Conservation (phyloP, 495 filamentous ascomycete species). For the Penicillium soppii region DNA sequence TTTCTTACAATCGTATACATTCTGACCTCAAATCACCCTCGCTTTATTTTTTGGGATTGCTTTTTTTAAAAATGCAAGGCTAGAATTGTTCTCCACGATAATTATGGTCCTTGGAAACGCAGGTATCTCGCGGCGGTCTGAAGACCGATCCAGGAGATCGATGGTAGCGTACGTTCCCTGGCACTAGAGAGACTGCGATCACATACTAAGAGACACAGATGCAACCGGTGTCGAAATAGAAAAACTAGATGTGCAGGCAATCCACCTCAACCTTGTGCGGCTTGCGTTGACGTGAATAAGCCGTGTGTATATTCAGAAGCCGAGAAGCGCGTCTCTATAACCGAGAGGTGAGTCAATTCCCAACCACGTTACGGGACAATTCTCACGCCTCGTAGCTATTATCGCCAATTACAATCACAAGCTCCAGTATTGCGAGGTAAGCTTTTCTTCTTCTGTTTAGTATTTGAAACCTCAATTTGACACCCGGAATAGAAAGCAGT, state of each 20-base stretch:
- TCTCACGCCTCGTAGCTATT: constrained; percentile 23
- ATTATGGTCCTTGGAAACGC: constrained; percentile 30
- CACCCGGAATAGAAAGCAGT: not conserved
- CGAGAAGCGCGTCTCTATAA: constrained; percentile 36
- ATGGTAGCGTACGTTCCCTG: constrained; percentile 30
- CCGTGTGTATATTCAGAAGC: constrained; percentile 39
- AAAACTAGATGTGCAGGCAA: constrained; percentile 39
- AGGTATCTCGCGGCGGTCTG: constrained; percentile 17
- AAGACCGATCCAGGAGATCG: constrained; percentile 28
- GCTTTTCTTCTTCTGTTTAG: not conserved
- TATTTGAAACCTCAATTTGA: not conserved
- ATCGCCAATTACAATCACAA: constrained; percentile 31
- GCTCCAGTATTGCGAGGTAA: constrained; percentile 15
- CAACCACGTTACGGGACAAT: not conserved
- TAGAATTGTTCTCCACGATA: too few species aligned
- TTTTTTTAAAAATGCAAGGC: not conserved
- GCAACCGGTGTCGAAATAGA: constrained; percentile 37
- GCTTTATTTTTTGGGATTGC: not conserved
- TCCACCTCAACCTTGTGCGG: constrained; percentile 34
- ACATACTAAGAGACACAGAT: constrained; percentile 18
- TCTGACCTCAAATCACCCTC: too few species aligned
- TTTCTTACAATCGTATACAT: not conserved
- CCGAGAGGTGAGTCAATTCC: constrained; percentile 25
- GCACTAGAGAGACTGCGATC: not conserved
- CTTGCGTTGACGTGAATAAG: constrained; percentile 31